Evolutionary conservation across 176 grass and related monocot species (phyloP).

Genomic region (Zoysia pacifica): DNA sequence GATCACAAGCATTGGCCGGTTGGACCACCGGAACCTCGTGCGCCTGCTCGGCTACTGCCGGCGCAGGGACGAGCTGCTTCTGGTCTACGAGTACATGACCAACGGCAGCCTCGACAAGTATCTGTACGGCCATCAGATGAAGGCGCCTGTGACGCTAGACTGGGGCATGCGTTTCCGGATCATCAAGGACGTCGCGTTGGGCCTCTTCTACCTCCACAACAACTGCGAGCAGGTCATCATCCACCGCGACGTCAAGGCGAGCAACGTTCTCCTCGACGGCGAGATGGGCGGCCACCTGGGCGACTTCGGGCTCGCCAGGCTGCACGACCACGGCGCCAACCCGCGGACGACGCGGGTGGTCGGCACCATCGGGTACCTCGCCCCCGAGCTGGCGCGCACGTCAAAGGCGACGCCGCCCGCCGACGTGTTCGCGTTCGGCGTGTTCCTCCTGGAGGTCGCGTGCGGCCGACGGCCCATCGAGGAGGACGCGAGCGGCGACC

Average conservation of each 20-base stretch:
- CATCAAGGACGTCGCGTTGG: constrained; percentile 48
- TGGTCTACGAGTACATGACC: constrained; percentile 76
- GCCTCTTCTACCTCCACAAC: constrained; percentile 52
- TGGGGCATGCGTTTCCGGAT: constrained; percentile 61
- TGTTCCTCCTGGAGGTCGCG: constrained; percentile 47
- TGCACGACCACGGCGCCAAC: constrained; percentile 62
- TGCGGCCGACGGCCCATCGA: constrained; percentile 57
- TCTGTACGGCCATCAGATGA: constrained; percentile 29
- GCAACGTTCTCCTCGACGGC: constrained; percentile 57
- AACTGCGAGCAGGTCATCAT: constrained; percentile 54
- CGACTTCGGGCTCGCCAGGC: constrained; percentile 52
- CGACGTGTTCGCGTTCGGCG: constrained; percentile 61
- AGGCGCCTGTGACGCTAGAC: constrained; percentile 22
- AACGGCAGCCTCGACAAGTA: constrained; percentile 73
- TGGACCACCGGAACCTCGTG: constrained; percentile 70
- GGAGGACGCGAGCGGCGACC: constrained; percentile 3
- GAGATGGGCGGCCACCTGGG: constrained; percentile 55
- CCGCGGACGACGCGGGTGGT: constrained; percentile 58
- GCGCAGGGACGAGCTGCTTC: constrained; percentile 62
- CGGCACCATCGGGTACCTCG: constrained; percentile 64
- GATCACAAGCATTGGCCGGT: constrained; percentile 63
- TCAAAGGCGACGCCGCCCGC: constrained; percentile 51
- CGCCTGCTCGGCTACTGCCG: constrained; percentile 70
- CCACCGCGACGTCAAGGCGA: constrained; percentile 61
- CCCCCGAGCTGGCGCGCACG: constrained; percentile 46